These are phyloP conservation scores for Fusarium praegraminearum DNA, from an alignment of 2,329 filamentous ascomycete species.

Conservation along the genomic window DNA sequence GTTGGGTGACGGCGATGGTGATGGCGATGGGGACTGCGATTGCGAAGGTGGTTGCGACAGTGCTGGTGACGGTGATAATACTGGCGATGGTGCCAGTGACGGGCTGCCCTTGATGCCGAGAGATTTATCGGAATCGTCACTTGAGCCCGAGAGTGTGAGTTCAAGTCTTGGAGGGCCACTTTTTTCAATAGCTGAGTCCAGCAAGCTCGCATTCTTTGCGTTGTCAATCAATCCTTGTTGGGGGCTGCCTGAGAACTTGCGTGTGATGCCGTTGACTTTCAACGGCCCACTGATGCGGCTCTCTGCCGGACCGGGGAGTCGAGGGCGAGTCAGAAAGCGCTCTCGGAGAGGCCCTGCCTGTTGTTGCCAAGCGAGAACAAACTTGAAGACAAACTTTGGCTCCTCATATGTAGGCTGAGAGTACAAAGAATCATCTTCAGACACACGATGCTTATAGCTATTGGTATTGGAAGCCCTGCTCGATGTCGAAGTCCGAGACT, in stretches of 20 bases:
- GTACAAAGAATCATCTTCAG: conserved; percentile 66
- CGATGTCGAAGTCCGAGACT: conserved; percentile 54
- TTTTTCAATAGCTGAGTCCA: conserved; percentile 50
- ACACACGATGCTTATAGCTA: conserved; percentile 52
- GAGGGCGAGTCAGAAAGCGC: conserved; percentile 74
- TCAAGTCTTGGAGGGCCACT: conserved; percentile 18
- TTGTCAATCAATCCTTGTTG: conserved; percentile 62
- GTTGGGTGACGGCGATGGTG: conserved; percentile 37
- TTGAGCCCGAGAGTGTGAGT: conserved; percentile 41
- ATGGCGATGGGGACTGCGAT: background rate
- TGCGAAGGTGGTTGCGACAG: conserved; percentile 3
- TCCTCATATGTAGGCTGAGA: conserved; percentile 67
- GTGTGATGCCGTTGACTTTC: conserved; percentile 55
- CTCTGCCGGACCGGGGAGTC: conserved; percentile 78
- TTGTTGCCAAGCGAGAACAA: conserved; percentile 75
- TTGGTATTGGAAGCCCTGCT: conserved; percentile 51
- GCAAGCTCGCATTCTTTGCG: conserved; percentile 62
- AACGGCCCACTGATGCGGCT: conserved; percentile 64
- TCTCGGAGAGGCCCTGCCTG: conserved; percentile 67
- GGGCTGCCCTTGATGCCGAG: conserved; percentile 21
- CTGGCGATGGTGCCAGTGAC: conserved; percentile 5
- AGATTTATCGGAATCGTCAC: conserved; percentile 28
- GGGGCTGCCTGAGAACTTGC: conserved; percentile 61
- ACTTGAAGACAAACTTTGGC: conserved; percentile 77
- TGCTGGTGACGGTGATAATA: conserved; percentile 8